Percentiles rank a stretch among this genome's conserved stretches.
Conservation (phyloP, 805 yeast genomes). For the Phaffomyces thermotolerans region DNA sequence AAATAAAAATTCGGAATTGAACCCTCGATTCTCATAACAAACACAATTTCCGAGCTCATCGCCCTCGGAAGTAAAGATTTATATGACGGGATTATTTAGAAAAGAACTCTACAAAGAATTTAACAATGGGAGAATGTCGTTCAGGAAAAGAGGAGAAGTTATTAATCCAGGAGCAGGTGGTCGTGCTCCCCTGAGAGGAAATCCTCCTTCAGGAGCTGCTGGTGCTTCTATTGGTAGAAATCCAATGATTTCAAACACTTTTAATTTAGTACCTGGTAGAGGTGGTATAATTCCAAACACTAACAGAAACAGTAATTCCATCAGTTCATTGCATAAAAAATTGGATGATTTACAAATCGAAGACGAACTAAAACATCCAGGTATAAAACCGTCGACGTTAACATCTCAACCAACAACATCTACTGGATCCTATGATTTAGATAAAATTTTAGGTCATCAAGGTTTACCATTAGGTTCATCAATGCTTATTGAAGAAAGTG, state of each 20-base stretch:
- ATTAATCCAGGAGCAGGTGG: slow-evolving; percentile 14
- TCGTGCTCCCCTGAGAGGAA: slow-evolving; percentile 12
- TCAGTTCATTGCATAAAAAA: slow-evolving; percentile 3
- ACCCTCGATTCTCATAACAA: too few species aligned
- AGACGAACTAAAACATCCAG: slow-evolving; percentile 32
- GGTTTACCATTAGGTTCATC: slow-evolving; percentile 80
- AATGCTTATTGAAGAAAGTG: slow-evolving; percentile 70
- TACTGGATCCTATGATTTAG: slow-evolving; percentile 74
- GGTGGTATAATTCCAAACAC: slow-evolving; percentile 6
- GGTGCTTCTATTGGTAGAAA: slow-evolving; percentile 12
- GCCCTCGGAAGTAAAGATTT: too few species aligned
- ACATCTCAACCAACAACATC: slow-evolving; percentile 74
- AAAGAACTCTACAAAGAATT: background rate
- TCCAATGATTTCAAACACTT: slow-evolving; percentile 5
- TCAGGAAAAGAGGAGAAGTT: slow-evolving; percentile 51
- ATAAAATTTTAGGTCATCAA: slow-evolving; percentile 65
- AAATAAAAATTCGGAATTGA: too few species aligned
- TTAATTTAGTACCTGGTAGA: slow-evolving; percentile 5
- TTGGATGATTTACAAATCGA: slow-evolving; percentile 8
- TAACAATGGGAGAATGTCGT: slow-evolving; percentile 36
- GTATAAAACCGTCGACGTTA: slow-evolving; percentile 63
- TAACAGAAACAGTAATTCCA: background rate
- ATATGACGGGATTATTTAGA: too few species aligned
- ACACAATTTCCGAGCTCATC: background rate
- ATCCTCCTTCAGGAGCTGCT: background rate